Evolutionary conservation across 371 early-diverging fungal species (phyloP), one percentile per base, ranked within the genome.

Genomic region (Saksenaea oblongispora): DNA sequence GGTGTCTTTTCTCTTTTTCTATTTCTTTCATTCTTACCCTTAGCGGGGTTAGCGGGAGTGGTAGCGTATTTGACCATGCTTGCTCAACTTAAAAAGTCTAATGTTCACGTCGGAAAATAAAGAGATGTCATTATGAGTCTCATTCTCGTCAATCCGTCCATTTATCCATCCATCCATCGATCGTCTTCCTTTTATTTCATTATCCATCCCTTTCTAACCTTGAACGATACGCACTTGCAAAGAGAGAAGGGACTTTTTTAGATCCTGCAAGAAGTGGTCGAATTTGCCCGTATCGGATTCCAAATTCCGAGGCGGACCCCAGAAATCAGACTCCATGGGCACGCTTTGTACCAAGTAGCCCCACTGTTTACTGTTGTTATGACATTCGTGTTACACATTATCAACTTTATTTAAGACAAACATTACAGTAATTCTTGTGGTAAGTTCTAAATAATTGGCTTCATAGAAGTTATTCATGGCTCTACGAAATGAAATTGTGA

Each of bases 61-160:
- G 70, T 73, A 65, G 78, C 74, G 68, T 78, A 78, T 71, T 71
- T 78, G 62, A 74, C 78, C 78, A 78, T 78, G 63, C 39, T 65
- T 54, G 57, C 63, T 59, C 55, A 39, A 65, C 22, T 31, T 31
- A 31, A 7, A n/a, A 31, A 47, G 51, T 47, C 51, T 47, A 47
- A 47, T 22, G 22, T 18, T 47, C 51, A 47, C 22, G 51, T 47
- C 24, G 24, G 22, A 34, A 27, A 0, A 55, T 56, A 42, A 34
- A 36, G 59, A 36, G 34, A 41, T 28, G 54, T 53, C 37, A 9
- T 58, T 34, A 34, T 36, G 31, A 44, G 54, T 64, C 47, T 18
- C 9, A 31, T 34, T 24, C 13, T 51, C 28, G 47, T 53, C 22
- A 31, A 36, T 58, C 47, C 35, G 37, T 57, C 55, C 37, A 60